A percentile compares a stretch with the other conserved stretches of the same genome.
Evolutionary conservation across 2,329 filamentous ascomycete species (phyloP).

Genomic region (Diplodia intermedia): DNA sequence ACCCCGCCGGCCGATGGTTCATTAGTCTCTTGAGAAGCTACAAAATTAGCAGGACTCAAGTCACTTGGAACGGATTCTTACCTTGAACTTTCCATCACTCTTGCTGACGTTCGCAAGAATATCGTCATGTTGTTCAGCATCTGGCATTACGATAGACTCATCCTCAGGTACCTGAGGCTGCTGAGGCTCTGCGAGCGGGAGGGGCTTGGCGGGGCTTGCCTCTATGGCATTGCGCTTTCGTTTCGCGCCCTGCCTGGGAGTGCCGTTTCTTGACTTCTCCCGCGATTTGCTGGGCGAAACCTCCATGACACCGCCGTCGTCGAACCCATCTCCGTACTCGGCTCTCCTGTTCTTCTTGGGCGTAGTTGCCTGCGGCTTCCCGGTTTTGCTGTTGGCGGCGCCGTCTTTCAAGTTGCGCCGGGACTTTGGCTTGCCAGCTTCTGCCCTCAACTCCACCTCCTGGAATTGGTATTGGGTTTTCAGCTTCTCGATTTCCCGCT

Average conservation of each 20-base stretch:
- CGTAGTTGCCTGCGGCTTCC: conserved; percentile 51
- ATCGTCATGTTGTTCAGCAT: conserved; percentile 4
- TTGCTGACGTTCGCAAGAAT: conserved; percentile 49
- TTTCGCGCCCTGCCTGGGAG: conserved; percentile 70
- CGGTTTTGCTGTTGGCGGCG: conserved; percentile 18
- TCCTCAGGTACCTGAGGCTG: background rate
- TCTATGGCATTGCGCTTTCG: conserved; percentile 67
- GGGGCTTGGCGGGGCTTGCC: conserved; percentile 70
- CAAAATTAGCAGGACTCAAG: background rate
- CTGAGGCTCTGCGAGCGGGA: conserved; percentile 56
- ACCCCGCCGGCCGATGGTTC: conserved; percentile 64
- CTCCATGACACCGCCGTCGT: conserved; percentile 67
- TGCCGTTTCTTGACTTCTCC: conserved; percentile 58
- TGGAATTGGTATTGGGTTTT: conserved; percentile 76
- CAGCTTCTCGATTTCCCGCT: conserved; percentile 68
- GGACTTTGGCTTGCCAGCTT: conserved; percentile 53
- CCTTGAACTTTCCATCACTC: conserved; percentile 48
- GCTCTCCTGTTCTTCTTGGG: conserved; percentile 68
- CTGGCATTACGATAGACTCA: background rate
- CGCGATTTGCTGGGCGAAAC: conserved; percentile 61
- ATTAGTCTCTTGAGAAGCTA: conserved; percentile 66
- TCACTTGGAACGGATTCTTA: conserved; percentile 8
- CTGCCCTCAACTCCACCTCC: conserved; percentile 73
- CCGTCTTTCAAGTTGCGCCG: conserved; percentile 44
- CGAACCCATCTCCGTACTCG: conserved; percentile 76